Evolutionary conservation across 768 basidiomycete species (phyloP).

Genomic region (Gymnopilus junonius): DNA sequence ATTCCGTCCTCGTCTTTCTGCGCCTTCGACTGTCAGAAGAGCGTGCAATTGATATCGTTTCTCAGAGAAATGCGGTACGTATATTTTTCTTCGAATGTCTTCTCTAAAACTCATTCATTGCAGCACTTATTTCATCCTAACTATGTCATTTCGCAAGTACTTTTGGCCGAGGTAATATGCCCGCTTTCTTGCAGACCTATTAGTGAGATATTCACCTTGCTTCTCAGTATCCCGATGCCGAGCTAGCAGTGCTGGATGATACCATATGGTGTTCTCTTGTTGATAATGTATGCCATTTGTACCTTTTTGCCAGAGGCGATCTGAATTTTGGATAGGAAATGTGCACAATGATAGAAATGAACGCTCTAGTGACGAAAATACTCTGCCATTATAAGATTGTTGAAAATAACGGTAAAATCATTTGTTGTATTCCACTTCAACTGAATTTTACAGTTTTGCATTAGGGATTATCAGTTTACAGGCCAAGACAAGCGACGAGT

Average conservation of each 20-base stretch:
- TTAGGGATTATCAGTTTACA: not conserved
- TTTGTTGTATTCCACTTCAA: not conserved
- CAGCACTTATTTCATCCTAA: slow-evolving; percentile 19
- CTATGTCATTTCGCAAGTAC: slow-evolving; percentile 9
- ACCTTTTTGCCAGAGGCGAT: not conserved
- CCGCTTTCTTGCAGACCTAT: not conserved
- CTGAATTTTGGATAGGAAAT: not conserved
- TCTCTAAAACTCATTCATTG: not conserved
- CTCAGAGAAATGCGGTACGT: not conserved
- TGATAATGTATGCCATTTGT: not conserved
- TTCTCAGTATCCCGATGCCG: not conserved
- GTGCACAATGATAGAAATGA: not conserved
- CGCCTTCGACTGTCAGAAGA: slow-evolving; percentile 9
- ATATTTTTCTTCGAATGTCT: not conserved
- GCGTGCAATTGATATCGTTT: slow-evolving; percentile 8
- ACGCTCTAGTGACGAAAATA: not conserved
- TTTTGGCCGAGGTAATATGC: not conserved
- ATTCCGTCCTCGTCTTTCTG: slow-evolving; percentile 4
- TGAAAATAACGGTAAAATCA: not conserved
- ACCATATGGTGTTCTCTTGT: not conserved
- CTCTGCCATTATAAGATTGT: not conserved
- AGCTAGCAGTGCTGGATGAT: not conserved
- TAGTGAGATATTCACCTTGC: not conserved
- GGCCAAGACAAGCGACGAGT: not conserved
- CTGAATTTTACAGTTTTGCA: not conserved